Base-by-base conservation (phyloP, 352 stramenopile species). In the Globisporangium irregulare region DNA sequence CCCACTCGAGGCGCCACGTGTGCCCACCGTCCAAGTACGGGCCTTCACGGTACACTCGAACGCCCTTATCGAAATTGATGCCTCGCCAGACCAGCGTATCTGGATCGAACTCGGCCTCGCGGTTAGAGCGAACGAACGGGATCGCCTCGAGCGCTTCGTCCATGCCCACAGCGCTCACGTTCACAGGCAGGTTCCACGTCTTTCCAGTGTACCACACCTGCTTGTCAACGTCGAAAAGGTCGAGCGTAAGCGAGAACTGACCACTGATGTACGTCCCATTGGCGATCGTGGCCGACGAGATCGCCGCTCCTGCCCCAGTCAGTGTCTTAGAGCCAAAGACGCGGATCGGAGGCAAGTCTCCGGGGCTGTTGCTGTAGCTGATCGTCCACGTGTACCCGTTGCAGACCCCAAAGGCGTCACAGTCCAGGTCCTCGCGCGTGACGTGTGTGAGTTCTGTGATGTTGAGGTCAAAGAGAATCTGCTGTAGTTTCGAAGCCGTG, bases 221-320 rank as follows among this genome's bases (percentile, higher is more conserved):
- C 7, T 68, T 88, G 4, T 75, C 75, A 2, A 66, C 58, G 27
- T 90, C 84, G 0, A 81, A 56, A 1, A 94, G 71, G 36, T 89
- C 75, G 8, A 94, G 73, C 6, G 59, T 66, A 27, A 94, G 66
- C 10, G 72, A 80, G 57, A 94, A 94, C 7, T 46, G 75, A 0
- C 86, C 86, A n/a, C 74, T 72, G 5, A 94, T 70, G 60, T 91
- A 94, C 29, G 86, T 94, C 7, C 86, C 86, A 32, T 94, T 94
- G 0, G 84, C 81, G 14, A 92, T 48, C 0, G 86, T 92, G 7
- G 58, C 64, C 0, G 76, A 60, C 0, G 63, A 61, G 7, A 92
- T 20, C 1, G 71, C 59, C 0, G 77, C 66, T 18, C 73, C 77
- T 54, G 67, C 62, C 1, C 73, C 73, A n/a, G 81, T 80, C 2